Evolutionary conservation across 83 land plant genomes (phyloP).

Genomic region (Diphasiastrum complanatum): DNA sequence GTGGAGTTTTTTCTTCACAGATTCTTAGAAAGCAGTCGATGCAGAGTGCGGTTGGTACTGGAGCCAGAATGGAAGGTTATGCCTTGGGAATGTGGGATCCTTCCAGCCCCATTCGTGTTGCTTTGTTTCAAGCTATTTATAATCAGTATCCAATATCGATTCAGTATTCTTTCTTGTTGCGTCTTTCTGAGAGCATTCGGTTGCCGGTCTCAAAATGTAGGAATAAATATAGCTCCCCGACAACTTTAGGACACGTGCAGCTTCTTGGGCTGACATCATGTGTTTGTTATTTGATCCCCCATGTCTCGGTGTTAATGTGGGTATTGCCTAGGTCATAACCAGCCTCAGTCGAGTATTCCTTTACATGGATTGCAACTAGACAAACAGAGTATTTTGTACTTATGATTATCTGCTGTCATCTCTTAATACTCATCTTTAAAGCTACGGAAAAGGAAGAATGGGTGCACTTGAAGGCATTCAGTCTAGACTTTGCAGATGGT

Average conservation of each 20-base stretch:
- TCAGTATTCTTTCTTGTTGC: background rate
- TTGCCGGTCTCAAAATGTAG: background rate
- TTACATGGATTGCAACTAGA: constrained; percentile 5
- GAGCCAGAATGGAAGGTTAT: constrained; percentile 26
- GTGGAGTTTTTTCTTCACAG: background rate
- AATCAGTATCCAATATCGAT: constrained; percentile 21
- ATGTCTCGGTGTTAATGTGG: no score
- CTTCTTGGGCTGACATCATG: background rate
- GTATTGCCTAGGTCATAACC: no score
- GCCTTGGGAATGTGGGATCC: constrained; percentile 18
- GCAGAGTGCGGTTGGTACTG: constrained; percentile 22
- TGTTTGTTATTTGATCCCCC: background rate
- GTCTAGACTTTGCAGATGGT: constrained; percentile 9
- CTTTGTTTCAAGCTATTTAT: constrained; percentile 11
- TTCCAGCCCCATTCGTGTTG: constrained; percentile 1
- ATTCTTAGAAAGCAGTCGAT: constrained; percentile 11
- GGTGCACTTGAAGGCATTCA: background rate
- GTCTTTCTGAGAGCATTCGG: background rate
- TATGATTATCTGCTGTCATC: constrained; percentile 8
- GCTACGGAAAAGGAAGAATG: background rate
- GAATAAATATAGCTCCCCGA: background rate
- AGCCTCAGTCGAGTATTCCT: no score
- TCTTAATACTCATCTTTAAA: constrained; percentile 18
- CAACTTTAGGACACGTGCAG: no score
- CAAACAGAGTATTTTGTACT: constrained; percentile 23